These are phyloP conservation scores for Talaromyces sp. DNA, from an alignment of 2,329 filamentous ascomycete species.

Conservation along the genomic window DNA sequence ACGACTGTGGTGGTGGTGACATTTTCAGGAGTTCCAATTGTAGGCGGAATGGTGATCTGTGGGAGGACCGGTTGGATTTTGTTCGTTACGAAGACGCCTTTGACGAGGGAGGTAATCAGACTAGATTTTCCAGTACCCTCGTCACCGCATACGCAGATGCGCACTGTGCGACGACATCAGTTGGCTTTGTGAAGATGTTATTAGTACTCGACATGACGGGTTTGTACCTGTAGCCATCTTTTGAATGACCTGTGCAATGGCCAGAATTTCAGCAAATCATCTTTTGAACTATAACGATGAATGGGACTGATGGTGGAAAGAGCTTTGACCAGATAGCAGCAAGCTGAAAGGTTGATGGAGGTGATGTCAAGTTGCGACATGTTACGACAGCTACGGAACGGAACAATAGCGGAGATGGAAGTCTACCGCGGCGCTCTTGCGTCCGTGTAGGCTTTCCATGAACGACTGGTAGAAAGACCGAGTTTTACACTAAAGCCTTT, in stretches of 20 bases:
- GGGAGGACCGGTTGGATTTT: conserved; percentile 94
- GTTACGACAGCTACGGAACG: background rate
- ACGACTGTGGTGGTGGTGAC: conserved; percentile 90
- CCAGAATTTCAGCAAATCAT: background rate
- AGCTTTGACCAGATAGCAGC: background rate
- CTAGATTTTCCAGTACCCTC: conserved; percentile 93
- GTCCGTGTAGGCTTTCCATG: background rate
- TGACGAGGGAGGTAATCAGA: conserved; percentile 90
- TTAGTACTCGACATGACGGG: background rate
- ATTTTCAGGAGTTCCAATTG: conserved; percentile 89
- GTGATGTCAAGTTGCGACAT: conserved; percentile 1
- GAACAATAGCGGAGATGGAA: conserved; percentile 7
- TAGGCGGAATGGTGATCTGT: conserved; percentile 90
- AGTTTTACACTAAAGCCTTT: background rate
- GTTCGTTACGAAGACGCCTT: conserved; percentile 91
- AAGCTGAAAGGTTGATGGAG: background rate
- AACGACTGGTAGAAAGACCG: background rate
- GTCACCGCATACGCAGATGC: conserved; percentile 94
- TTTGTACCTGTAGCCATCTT: conserved; percentile 20
- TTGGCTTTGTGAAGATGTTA: background rate
- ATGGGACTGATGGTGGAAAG: background rate
- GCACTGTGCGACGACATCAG: conserved; percentile 53
- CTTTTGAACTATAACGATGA: background rate
- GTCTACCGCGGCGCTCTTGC: background rate
- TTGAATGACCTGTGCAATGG: background rate